A percentile compares a stretch with the other conserved stretches of the same genome.
phyloP scores from a whole-genome alignment of 129 eudicot genomes.

The Artemisia argyi region DNA sequence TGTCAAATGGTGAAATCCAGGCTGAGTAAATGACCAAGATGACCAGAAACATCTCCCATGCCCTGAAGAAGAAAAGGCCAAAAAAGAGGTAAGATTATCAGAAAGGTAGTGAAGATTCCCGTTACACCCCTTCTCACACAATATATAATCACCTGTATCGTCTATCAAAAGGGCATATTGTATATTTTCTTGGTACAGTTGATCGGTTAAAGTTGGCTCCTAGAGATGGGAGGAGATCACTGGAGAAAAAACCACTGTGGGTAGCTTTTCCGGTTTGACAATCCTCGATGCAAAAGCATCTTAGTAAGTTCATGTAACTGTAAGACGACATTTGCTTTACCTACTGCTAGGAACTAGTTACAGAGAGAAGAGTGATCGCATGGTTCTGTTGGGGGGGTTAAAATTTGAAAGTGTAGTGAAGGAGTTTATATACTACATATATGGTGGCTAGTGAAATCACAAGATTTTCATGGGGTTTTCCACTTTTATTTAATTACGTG shows the following conservation, averaged over 20 bases:
- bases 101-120: background rate
- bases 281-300: conserved; percentile 60
- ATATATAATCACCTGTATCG: conserved; percentile 65
- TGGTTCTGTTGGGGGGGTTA: conserved; percentile 22
- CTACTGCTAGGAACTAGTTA: conserved; percentile 12
- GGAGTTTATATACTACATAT: conserved; percentile 44
- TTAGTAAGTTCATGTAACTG: conserved; percentile 39
- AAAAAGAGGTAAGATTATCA: background rate
- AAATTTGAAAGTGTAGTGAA: conserved; percentile 18
- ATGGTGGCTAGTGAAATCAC: conserved; percentile 33
- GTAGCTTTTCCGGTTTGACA: conserved; percentile 36
- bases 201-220: conserved; percentile 68
- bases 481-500: conserved; percentile 30
- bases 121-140: background rate
- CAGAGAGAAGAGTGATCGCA: conserved; percentile 27
- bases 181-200: conserved; percentile 35
- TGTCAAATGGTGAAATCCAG: conserved; percentile 88
- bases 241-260: conserved; percentile 66
- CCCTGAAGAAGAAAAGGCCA: conserved; percentile 49
- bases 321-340: conserved; percentile 40
- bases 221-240: conserved; percentile 85
- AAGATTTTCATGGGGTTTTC: conserved; percentile 22
- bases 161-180: conserved; percentile 71
- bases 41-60: conserved; percentile 88
- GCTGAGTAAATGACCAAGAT: conserved; percentile 83